Conservation (phyloP, 345 rosid genomes). For the Salix arbutifolia region DNA sequence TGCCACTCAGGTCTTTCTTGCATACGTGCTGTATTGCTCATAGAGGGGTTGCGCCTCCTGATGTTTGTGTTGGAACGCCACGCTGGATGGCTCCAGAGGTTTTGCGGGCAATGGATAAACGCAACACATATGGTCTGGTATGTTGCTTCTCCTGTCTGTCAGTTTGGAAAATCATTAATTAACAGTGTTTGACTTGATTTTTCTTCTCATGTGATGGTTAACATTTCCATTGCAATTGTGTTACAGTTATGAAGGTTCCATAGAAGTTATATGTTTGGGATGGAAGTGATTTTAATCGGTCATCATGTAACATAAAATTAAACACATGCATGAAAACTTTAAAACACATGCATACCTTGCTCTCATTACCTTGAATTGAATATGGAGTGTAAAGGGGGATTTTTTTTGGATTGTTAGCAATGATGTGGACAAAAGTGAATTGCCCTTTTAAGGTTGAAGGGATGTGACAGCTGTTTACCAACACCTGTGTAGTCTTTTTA, state of each 20-base stretch:
- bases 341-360: neutral
- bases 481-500: neutral
- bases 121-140: conserved; percentile 67
- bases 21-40: conserved; percentile 86
- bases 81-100: conserved; percentile 99
- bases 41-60: conserved; percentile 69
- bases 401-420: neutral
- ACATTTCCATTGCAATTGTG: neutral
- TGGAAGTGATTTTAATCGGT: neutral
- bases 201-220: neutral
- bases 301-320: neutral
- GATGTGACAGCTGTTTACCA: neutral
- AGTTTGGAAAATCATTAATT: neutral
- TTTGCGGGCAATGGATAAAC: conserved; percentile 63
- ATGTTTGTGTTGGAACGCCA: conserved; percentile 92
- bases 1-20: conserved; percentile 69
- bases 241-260: neutral
- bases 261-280: neutral
- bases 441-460: neutral
- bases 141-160: conserved; percentile 16
- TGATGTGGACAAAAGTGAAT: neutral
- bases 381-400: neutral
- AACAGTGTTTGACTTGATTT: neutral
- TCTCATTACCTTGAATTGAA: neutral
- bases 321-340: neutral